Conservation (phyloP, 257 asterid genomes). For the Solanum peruvianum region DNA sequence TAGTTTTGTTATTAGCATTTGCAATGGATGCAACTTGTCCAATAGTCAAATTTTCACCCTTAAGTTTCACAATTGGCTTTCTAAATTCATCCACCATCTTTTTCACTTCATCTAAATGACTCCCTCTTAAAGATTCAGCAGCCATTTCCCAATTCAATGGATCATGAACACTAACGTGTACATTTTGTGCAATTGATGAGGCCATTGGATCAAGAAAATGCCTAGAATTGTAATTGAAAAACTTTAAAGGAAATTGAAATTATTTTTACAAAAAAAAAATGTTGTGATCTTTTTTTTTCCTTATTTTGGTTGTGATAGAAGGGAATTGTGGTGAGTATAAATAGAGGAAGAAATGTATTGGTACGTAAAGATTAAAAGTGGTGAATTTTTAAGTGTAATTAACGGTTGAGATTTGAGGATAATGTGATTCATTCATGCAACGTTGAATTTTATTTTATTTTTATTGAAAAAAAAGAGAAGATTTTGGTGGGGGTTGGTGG, state of each 20-base stretch:
- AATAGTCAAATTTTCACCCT: constrained; percentile 60
- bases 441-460: not conserved
- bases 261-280: not conserved
- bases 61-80: constrained; percentile 64
- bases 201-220: not conserved
- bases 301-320: not conserved
- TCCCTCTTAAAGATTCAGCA: constrained; percentile 60
- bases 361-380: constrained; percentile 38
- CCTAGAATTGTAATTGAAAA: not conserved
- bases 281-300: not conserved
- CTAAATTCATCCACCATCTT: constrained; percentile 71
- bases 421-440: constrained; percentile 17
- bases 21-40: constrained; percentile 67
- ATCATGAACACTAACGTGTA: constrained; percentile 23
- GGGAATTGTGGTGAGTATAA: constrained; percentile 25
- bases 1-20: constrained; percentile 7
- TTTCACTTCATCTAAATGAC: constrained; percentile 83
- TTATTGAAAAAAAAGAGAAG: not conserved
- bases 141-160: constrained; percentile 84
- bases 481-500: not conserved
- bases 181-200: not conserved
- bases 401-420: constrained; percentile 17
- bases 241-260: not conserved
- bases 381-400: constrained; percentile 6
- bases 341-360: constrained; percentile 24